Evolutionary conservation across 768 basidiomycete species (phyloP).

Genomic region (Sporobolomyces phaffii): DNA sequence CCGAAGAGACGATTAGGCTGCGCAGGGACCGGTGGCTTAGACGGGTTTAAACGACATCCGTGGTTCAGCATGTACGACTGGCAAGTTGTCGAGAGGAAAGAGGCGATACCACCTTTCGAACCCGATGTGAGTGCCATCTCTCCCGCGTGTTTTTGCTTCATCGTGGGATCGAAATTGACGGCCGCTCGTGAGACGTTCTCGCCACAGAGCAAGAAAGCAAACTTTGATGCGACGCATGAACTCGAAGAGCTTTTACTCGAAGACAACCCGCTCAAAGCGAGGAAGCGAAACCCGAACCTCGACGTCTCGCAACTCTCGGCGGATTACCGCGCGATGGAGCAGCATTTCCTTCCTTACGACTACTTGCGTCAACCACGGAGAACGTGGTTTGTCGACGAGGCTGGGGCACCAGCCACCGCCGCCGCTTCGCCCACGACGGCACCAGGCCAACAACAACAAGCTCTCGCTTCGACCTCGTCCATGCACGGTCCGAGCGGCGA

Average conservation of each 20-base stretch:
- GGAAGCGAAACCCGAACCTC: slow-evolving; percentile 81
- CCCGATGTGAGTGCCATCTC: slow-evolving; percentile 67
- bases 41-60: slow-evolving; percentile 69
- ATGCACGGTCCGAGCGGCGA: no score
- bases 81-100: slow-evolving; percentile 63
- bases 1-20: slow-evolving; percentile 72
- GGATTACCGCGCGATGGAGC: slow-evolving; percentile 97
- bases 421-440: not conserved
- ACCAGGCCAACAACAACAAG: not conserved
- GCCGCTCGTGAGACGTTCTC: no score
- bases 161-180: no score
- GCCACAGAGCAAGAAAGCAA: slow-evolving; percentile 96
- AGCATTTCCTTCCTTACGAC: slow-evolving; percentile 56
- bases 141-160: not conserved
- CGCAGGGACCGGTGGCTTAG: slow-evolving; percentile 64
- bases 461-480: not conserved
- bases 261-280: slow-evolving; percentile 93
- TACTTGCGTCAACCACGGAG: slow-evolving; percentile 25
- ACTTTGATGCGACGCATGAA: slow-evolving; percentile 98
- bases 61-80: slow-evolving; percentile 84
- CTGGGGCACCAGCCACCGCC: not conserved
- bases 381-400: slow-evolving; percentile 31
- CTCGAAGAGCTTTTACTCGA: slow-evolving; percentile 90
- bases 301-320: slow-evolving; percentile 76
- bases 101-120: slow-evolving; percentile 69